Evolutionary conservation across 78 protist species (phyloP), one percentile per base, ranked within the genome.

Genomic region (Pigoraptor vietnamica): DNA sequence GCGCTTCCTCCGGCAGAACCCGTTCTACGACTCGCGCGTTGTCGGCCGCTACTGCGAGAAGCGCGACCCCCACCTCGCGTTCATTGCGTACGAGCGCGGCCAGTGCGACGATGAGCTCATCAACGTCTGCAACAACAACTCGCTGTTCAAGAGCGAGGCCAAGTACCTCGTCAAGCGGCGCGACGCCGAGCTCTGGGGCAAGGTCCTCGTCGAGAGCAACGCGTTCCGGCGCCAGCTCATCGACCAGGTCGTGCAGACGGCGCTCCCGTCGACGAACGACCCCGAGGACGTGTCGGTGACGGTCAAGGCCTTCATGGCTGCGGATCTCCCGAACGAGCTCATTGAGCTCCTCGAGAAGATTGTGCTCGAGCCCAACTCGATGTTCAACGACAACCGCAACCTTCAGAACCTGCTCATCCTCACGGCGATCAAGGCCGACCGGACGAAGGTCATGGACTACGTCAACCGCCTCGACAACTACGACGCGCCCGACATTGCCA

Each of bases 321-420:
- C 99, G 90, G 93, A 98, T 87, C 93, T 99, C 39, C 99, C 99
- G 89, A 95, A 97, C 91, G 99, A 99, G 94, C 96, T 99, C 67
- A 98, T 99, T 95, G 99, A 98, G 95, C 97, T 99, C 34, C 97
- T 99, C 35, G 99, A 99, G 94, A 97, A 98, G 98, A 98, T 99
- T 90, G 98, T 99, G 29, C 92, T 99, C 14, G 99, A 98, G 33
- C 67, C 67, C 67, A 90, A 93, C 90, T 89, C 91, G 37, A 90
- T 93, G 89, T 99, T 99, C 97, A 32, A 91, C 39, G 56, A 89
- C 48, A 98, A 98, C 98, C 89, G 91, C 36, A 97, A 95, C 93
- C 96, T 99, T 55, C 99, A 99, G 96, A 99, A 98, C 95, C 97
- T 99, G 40, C 96, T 99, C 39, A 95, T 99, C 90, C 87, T 99